Evolutionary conservation across 768 basidiomycete species (phyloP).

Genomic region (Amanita phalloides): DNA sequence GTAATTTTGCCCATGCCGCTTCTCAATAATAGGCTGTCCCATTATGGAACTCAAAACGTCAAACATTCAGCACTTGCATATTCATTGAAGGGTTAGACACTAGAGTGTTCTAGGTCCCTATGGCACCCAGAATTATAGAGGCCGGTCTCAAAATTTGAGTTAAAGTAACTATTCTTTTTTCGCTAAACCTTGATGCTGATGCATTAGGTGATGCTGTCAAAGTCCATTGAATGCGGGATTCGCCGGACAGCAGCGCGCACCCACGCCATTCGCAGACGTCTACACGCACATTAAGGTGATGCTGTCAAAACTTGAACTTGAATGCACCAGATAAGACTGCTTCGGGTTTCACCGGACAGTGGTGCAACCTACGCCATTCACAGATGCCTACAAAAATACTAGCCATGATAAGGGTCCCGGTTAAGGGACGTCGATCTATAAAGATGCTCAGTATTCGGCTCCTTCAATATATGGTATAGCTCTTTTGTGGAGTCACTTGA

Average conservation of each 20-base stretch:
- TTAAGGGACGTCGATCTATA: too few species aligned
- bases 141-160: not conserved
- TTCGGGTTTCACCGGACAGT: not conserved
- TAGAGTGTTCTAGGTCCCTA: not conserved
- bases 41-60: not conserved
- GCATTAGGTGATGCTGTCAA: not conserved
- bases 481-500: not conserved
- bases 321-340: not conserved
- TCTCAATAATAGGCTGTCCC: too few species aligned
- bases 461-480: not conserved
- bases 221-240: not conserved
- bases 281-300: not conserved
- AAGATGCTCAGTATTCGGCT: not conserved
- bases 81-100: not conserved
- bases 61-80: not conserved
- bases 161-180: not conserved
- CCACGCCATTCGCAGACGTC: too few species aligned
- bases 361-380: too few species aligned
- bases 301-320: not conserved
- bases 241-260: not conserved
- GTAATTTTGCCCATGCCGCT: too few species aligned
- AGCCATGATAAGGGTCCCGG: too few species aligned
- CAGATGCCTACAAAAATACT: too few species aligned
- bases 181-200: not conserved
- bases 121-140: not conserved